phyloP scores from a whole-genome alignment of 345 rosid species.

The Lepidium didymum region DNA sequence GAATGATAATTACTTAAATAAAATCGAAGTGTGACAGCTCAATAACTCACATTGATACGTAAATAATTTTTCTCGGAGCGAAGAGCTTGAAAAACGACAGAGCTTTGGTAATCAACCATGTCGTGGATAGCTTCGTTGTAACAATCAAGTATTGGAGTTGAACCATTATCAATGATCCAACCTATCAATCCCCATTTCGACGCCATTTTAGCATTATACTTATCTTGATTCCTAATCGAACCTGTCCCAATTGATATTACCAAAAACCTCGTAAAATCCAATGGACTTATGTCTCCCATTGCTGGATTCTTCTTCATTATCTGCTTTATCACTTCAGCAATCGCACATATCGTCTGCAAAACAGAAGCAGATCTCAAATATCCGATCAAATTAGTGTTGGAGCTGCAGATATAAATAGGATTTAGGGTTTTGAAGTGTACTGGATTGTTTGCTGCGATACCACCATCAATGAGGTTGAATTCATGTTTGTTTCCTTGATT shows the following conservation, averaged over 20 bases:
- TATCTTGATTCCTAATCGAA: constrained; percentile 33
- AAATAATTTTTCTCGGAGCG: constrained; percentile 51
- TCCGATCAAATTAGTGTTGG: neutral
- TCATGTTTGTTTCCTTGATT: constrained; percentile 27
- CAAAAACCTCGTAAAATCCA: constrained; percentile 46
- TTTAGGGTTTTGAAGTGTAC: constrained; percentile 23
- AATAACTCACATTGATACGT: constrained; percentile 52
- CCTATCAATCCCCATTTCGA: constrained; percentile 59
- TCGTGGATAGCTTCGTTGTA: constrained; percentile 41
- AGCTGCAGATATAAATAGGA: neutral
- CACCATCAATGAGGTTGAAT: constrained; percentile 77
- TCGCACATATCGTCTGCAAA: constrained; percentile 55
- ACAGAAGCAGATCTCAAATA: neutral
- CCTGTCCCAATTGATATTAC: constrained; percentile 77
- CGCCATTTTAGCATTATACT: constrained; percentile 39
- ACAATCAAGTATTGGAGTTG: constrained; percentile 51
- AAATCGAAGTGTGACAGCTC: neutral
- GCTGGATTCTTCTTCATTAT: constrained; percentile 44
- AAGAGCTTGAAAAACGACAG: constrained; percentile 53
- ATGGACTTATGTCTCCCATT: constrained; percentile 35
- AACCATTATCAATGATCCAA: constrained; percentile 46
- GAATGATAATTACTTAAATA: neutral
- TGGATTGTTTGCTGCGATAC: constrained; percentile 62
- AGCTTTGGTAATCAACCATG: constrained; percentile 67
- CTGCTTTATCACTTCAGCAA: constrained; percentile 55